phyloP scores from a whole-genome alignment of 306 rosid genomes.

The Cicer pinnatifidum region DNA sequence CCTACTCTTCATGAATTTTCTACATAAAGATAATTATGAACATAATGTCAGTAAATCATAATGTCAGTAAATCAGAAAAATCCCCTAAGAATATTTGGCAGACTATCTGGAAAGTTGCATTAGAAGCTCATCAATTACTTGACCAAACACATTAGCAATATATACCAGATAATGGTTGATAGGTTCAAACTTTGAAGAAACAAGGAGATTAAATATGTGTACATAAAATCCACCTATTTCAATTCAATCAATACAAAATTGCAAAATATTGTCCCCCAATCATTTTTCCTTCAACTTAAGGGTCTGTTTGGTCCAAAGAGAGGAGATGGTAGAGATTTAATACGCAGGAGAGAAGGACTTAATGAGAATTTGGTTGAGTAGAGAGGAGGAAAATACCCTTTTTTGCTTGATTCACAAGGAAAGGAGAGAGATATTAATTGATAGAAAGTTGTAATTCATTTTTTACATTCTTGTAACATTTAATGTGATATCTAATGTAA shows the following conservation, averaged over 20 bases:
- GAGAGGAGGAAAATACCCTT: not conserved
- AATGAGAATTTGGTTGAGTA: not conserved
- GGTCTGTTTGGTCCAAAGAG: not conserved
- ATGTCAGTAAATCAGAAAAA: too few relatives aligned
- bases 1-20: not conserved
- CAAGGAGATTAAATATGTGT: constrained; percentile 13
- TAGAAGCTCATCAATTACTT: constrained; percentile 29
- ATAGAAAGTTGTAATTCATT: not conserved
- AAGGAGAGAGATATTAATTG: not conserved
- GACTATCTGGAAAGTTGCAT: not conserved
- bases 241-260: constrained; percentile 14
- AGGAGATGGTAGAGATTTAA: not conserved
- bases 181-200: constrained; percentile 28
- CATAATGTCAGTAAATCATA: constrained; percentile 24
- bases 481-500: not conserved
- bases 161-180: constrained; percentile 1
- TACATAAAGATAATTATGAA: constrained; percentile 1
- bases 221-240: not conserved
- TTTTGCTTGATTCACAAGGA: constrained; percentile 7
- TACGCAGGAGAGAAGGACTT: not conserved
- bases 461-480: not conserved
- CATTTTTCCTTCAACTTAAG: not conserved
- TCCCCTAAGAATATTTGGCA: not conserved
- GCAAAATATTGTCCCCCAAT: not conserved
- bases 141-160: not conserved